A percentile compares a stretch with the other conserved stretches of the same genome.
Evolutionary conservation across 208 protist genomes (phyloP).

Genomic region (Trypanosoma platydactyli): DNA sequence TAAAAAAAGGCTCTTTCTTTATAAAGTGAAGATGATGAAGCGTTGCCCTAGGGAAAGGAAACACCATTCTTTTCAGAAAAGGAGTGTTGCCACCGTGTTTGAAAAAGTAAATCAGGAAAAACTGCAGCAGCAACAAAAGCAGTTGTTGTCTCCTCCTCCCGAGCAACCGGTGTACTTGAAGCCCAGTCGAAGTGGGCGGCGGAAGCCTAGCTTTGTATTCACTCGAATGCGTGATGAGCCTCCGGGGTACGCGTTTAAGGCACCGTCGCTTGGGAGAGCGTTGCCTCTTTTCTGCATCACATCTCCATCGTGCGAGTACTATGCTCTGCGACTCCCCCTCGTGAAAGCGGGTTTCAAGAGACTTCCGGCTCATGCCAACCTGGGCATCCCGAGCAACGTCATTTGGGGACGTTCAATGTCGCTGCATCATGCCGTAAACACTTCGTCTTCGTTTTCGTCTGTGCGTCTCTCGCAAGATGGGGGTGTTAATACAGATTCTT

Average conservation of each 20-base stretch:
- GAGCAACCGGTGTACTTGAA: slow-evolving; percentile 71
- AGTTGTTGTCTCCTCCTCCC: not conserved
- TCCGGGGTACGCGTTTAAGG: slow-evolving; percentile 29
- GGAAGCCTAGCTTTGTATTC: slow-evolving; percentile 79
- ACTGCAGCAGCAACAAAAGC: not conserved
- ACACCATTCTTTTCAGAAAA: too few relatives aligned
- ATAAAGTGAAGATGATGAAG: slow-evolving; percentile 6
- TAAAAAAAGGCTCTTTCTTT: too few relatives aligned
- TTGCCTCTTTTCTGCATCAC: slow-evolving; percentile 77
- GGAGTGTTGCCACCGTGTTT: too few relatives aligned
- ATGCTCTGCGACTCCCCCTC: slow-evolving; percentile 93
- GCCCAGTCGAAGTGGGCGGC: slow-evolving; percentile 51
- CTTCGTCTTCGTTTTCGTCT: slow-evolving; percentile 5
- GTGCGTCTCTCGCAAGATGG: not conserved
- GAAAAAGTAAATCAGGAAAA: too few relatives aligned
- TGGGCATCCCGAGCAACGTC: slow-evolving; percentile 54
- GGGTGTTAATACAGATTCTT: not conserved
- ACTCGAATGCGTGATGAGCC: slow-evolving; percentile 62
- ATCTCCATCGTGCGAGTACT: slow-evolving; percentile 92
- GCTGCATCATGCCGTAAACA: slow-evolving; percentile 17
- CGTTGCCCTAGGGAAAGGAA: not conserved
- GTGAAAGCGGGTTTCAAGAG: slow-evolving; percentile 85
- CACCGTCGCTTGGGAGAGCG: slow-evolving; percentile 51
- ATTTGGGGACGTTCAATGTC: slow-evolving; percentile 76
- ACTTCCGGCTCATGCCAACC: slow-evolving; percentile 25